Evolutionary conservation across 108 stramenopile species (phyloP).

Genomic region (Nitzschia sp.): DNA sequence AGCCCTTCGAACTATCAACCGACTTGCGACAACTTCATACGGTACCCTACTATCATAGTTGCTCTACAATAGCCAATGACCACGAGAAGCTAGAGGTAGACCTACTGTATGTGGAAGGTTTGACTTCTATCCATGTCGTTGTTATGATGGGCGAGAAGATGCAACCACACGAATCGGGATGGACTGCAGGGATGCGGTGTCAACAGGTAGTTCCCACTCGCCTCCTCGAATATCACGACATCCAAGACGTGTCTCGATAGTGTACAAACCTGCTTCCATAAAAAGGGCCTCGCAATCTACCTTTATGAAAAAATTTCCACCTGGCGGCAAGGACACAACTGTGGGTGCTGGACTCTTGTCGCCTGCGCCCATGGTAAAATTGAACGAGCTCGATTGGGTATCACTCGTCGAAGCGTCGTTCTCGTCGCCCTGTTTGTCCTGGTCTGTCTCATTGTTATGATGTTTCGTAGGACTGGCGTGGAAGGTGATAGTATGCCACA

Average conservation of each 20-base stretch:
- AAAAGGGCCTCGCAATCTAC: constrained; percentile 13
- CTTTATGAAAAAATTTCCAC: constrained; percentile 30
- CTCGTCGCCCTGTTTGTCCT: background rate
- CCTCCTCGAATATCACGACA: constrained; percentile 50
- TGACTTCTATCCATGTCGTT: too few relatives aligned
- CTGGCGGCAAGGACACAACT: constrained; percentile 12
- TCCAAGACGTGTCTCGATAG: constrained; percentile 28
- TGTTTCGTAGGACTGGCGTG: background rate
- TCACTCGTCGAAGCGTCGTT: background rate
- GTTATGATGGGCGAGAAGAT: too few relatives aligned
- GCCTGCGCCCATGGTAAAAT: background rate
- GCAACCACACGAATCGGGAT: constrained; percentile 2
- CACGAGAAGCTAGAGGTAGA: too few relatives aligned
- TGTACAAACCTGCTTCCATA: constrained; percentile 30
- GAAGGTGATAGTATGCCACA: constrained; percentile 32
- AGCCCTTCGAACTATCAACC: too few relatives aligned
- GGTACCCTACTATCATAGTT: too few relatives aligned
- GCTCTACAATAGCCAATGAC: too few relatives aligned
- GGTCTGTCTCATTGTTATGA: background rate
- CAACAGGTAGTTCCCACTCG: constrained; percentile 41
- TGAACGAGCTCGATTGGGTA: background rate
- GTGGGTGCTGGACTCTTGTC: background rate
- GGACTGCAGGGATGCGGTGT: background rate
- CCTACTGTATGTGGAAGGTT: too few relatives aligned
- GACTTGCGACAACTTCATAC: too few relatives aligned